These are phyloP conservation scores for Quercus gilva DNA, from an alignment of 306 rosid genomes.

Conservation along the genomic window DNA sequence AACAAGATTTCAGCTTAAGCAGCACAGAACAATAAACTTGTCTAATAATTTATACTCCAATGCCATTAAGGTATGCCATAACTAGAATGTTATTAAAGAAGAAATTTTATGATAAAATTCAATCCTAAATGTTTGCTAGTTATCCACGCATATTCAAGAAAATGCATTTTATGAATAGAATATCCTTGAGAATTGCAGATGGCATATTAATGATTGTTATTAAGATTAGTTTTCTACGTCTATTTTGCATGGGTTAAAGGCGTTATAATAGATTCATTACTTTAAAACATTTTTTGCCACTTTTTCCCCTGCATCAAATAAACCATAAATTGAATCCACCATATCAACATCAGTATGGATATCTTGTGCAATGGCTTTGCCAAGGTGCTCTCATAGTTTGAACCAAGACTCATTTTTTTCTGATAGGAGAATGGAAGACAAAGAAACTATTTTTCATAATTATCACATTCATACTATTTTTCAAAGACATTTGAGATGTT, in stretches of 20 bases:
- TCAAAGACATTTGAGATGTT: slow-evolving; percentile 41
- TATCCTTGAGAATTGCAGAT: background rate
- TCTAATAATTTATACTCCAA: background rate
- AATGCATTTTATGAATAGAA: background rate
- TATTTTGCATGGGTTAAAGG: background rate
- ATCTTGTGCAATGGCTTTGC: background rate
- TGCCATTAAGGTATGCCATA: background rate
- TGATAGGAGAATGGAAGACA: background rate
- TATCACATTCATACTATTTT: no score
- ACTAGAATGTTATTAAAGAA: background rate
- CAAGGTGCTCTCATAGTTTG: background rate
- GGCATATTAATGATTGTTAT: background rate
- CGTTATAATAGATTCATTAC: background rate
- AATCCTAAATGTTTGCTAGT: background rate
- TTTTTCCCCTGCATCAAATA: background rate
- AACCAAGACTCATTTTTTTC: background rate
- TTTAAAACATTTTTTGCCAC: background rate
- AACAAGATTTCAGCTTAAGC: background rate
- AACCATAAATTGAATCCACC: background rate
- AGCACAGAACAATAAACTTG: background rate
- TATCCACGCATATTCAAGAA: background rate
- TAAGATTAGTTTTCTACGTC: background rate
- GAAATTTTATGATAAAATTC: background rate
- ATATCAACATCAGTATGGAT: background rate
- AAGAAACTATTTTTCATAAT: background rate